Evolutionary conservation across 495 filamentous ascomycete genomes (phyloP).

Genomic region (Opeltia flavorubescens): DNA sequence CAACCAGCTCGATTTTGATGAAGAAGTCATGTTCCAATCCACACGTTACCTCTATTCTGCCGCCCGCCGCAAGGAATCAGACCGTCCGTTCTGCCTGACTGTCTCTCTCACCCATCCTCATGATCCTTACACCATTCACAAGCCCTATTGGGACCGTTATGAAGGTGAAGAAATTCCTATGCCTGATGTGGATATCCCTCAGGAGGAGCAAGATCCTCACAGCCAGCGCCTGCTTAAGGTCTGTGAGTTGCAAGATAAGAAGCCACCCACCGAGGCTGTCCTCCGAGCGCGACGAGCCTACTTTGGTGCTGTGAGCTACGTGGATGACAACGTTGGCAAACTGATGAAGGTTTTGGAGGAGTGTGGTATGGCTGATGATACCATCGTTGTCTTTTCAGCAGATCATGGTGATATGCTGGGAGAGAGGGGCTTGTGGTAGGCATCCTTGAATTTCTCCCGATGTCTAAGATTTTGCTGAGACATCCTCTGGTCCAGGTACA

Average conservation of each 20-base stretch:
- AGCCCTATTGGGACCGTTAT: constrained; percentile 81
- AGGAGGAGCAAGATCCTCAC: constrained; percentile 70
- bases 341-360: constrained; percentile 57
- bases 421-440: constrained; percentile 65
- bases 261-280: constrained; percentile 67
- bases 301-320: constrained; percentile 78
- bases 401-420: constrained; percentile 92
- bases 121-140: constrained; percentile 79
- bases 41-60: constrained; percentile 75
- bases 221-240: constrained; percentile 67
- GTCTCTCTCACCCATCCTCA: constrained; percentile 86
- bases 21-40: constrained; percentile 78
- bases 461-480: constrained; percentile 3
- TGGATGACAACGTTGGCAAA: constrained; percentile 75
- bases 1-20: constrained; percentile 90
- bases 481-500: constrained; percentile 39
- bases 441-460: background rate
- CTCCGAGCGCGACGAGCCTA: constrained; percentile 69
- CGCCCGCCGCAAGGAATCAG: constrained; percentile 50
- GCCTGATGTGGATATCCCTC: constrained; percentile 56
- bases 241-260: constrained; percentile 62
- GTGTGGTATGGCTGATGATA: constrained; percentile 63
- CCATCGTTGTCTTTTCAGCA: constrained; percentile 74
- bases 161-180: constrained; percentile 73
- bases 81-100: constrained; percentile 73